Base-by-base conservation (phyloP, 305 asterid species). In the Withania somnifera region DNA sequence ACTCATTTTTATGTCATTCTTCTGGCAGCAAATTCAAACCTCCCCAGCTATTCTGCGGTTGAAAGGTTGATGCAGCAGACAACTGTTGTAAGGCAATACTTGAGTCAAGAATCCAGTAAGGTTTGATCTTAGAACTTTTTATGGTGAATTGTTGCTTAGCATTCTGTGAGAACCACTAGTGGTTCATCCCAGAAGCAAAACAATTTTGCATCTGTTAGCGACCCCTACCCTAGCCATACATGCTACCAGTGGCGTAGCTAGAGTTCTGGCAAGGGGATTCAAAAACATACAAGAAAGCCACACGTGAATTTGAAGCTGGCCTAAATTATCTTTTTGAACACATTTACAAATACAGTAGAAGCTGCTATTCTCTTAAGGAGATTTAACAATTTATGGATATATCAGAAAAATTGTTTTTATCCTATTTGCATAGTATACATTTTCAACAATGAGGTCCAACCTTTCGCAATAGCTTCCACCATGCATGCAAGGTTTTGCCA, bases 31-130 rank as follows among this genome's bases (percentile, higher is more conserved):
- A 94, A 90, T 84, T 84, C 88, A 64, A 89, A 94, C 64, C 91
- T 83, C 40, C 95, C 97, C 56, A 84, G 90, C 86, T 89, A 90
- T 90, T 90, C 98, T 52, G 93, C 89, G 2, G 51, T 94, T 86
- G 99, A 95, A 86, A 89, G 95, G 89, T 84, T 94, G 84, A 88
- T 94, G 88, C 97, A 93, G 77, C 99, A 95, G 87, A 87, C 94
- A 60, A 88, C 98, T 13, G 90, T 92, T 47, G 97, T 90, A 82
- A 85, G 89, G 77, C 95, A 93, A 86, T 89, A 84, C 89, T 88
- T 94, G 84, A 90, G 87, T 84, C 90, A 94, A 84, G 99, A 95
- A 84, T 85, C 78, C 64, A 90, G 88, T 87, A 94, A 93, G 98
- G 99, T 95, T 78, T 88, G 92, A 84, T 83, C 79, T 63, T 83